Conservation (phyloP, 2,329 filamentous ascomycete species). For the Thelonectria olida region DNA sequence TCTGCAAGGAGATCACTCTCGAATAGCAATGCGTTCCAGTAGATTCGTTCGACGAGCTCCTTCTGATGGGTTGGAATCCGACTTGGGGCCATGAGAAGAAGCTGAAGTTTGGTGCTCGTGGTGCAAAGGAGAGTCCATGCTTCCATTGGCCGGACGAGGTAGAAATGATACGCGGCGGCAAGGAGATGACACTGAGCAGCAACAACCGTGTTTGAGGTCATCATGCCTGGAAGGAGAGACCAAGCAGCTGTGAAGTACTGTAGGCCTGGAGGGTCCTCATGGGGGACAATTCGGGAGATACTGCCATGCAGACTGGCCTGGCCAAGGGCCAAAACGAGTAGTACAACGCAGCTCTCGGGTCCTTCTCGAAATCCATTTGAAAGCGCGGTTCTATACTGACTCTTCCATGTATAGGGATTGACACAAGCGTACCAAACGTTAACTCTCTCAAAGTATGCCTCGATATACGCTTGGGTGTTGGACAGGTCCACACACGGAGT, state of each 20-base stretch:
- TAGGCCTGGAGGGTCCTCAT: slow-evolving; percentile 77
- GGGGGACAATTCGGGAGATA: slow-evolving; percentile 75
- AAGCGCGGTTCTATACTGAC: slow-evolving; percentile 78
- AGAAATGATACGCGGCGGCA: slow-evolving; percentile 84
- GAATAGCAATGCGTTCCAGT: slow-evolving; percentile 85
- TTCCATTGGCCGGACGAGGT: slow-evolving; percentile 82
- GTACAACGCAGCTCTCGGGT: slow-evolving; percentile 82
- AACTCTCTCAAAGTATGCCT: slow-evolving; percentile 82
- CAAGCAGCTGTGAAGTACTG: slow-evolving; percentile 85
- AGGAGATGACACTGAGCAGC: slow-evolving; percentile 84
- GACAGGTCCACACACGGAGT: slow-evolving; percentile 75
- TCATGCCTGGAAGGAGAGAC: slow-evolving; percentile 79
- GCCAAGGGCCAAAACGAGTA: slow-evolving; percentile 80
- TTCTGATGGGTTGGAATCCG: slow-evolving; percentile 75
- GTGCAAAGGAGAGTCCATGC: slow-evolving; percentile 84
- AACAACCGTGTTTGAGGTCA: slow-evolving; percentile 81
- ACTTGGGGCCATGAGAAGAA: slow-evolving; percentile 78
- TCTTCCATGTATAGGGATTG: slow-evolving; percentile 82
- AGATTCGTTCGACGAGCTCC: slow-evolving; percentile 80
- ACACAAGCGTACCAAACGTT: slow-evolving; percentile 90
- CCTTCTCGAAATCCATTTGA: slow-evolving; percentile 81
- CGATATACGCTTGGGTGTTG: slow-evolving; percentile 78
- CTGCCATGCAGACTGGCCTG: slow-evolving; percentile 79
- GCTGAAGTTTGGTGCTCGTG: slow-evolving; percentile 82
- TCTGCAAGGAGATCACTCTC: slow-evolving; percentile 84